These are phyloP conservation scores for Aegilops speltoides DNA, from an alignment of 176 grass and related monocot genomes.

Conservation along the genomic window DNA sequence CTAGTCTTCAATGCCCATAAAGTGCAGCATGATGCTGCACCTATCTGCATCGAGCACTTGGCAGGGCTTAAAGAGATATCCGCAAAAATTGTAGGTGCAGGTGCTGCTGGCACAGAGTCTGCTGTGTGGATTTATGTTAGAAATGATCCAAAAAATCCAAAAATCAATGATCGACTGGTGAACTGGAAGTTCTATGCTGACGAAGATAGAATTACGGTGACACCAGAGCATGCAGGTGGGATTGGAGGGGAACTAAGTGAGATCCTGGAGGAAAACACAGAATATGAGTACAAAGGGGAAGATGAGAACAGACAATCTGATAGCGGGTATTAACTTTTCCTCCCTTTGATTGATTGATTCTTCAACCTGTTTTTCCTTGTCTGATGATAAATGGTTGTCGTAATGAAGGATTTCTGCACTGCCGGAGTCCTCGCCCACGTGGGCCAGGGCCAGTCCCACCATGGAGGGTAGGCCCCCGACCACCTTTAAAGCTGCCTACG, in stretches of 20 bases:
- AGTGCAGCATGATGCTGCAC: not conserved
- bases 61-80: not conserved
- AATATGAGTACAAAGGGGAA: not conserved
- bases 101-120: not conserved
- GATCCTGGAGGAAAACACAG: not conserved
- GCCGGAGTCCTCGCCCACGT: not conserved
- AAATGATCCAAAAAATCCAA: not conserved
- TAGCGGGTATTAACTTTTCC: not conserved
- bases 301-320: not conserved
- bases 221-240: not conserved
- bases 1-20: not conserved
- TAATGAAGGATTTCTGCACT: not conserved
- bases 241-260: not conserved
- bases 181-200: not conserved
- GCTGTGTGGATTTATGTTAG: not conserved
- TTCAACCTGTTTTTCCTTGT: not conserved
- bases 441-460: not conserved
- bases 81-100: not conserved
- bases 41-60: not conserved
- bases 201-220: not conserved
- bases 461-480: rapidly evolving
- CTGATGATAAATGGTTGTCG: not conserved
- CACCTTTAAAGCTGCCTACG: not conserved
- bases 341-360: not conserved
- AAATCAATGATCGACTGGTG: not conserved